A percentile compares a stretch with the other conserved stretches of the same genome.
Evolutionary conservation across 1,284 basidiomycete genomes (phyloP).

Genomic region (Schizophyllum commune): DNA sequence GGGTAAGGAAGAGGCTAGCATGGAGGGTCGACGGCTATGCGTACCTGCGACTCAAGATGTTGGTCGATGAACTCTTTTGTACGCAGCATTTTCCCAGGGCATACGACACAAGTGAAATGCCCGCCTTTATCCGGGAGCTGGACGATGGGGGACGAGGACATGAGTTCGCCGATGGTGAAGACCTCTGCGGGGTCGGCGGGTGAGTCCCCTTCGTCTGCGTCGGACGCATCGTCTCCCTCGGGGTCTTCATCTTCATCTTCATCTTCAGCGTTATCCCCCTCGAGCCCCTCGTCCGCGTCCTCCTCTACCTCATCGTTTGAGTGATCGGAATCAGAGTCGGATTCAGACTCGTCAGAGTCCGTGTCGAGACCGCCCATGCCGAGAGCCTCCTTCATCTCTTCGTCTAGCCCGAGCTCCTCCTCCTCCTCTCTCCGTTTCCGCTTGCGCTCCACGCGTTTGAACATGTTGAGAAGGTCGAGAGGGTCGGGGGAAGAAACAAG

Average conservation of each 20-base stretch:
- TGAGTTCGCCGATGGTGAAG: constrained; percentile 46
- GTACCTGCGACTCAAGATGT: constrained; percentile 62
- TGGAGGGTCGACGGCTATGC: constrained; percentile 21
- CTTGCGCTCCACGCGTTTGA: constrained; percentile 75
- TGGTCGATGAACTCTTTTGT: constrained; percentile 49
- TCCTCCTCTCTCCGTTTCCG: constrained; percentile 58
- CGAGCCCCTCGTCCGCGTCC: constrained; percentile 20
- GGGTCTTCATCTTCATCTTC: constrained; percentile 14
- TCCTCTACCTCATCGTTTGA: constrained; percentile 15
- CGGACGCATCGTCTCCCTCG: constrained; percentile 19
- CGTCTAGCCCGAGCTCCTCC: constrained; percentile 63
- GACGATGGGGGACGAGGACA: constrained; percentile 58
- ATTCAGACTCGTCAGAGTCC: constrained; percentile 40
- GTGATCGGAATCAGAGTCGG: constrained; percentile 18
- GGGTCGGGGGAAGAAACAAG: neutral
- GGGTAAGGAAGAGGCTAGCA: neutral
- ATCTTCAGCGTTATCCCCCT: constrained; percentile 19
- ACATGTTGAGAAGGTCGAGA: constrained; percentile 40
- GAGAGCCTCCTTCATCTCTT: constrained; percentile 61
- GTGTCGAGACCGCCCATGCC: constrained; percentile 55
- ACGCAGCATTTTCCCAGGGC: constrained; percentile 71
- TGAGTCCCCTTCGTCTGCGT: constrained; percentile 18
- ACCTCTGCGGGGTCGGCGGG: constrained; percentile 24
- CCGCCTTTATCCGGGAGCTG: constrained; percentile 44
- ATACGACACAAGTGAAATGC: constrained; percentile 57